A percentile compares a stretch with the other conserved stretches of the same genome.
phyloP scores from a whole-genome alignment of 2,329 filamentous ascomycete genomes.

The Pseudocercospora macadamiae region DNA sequence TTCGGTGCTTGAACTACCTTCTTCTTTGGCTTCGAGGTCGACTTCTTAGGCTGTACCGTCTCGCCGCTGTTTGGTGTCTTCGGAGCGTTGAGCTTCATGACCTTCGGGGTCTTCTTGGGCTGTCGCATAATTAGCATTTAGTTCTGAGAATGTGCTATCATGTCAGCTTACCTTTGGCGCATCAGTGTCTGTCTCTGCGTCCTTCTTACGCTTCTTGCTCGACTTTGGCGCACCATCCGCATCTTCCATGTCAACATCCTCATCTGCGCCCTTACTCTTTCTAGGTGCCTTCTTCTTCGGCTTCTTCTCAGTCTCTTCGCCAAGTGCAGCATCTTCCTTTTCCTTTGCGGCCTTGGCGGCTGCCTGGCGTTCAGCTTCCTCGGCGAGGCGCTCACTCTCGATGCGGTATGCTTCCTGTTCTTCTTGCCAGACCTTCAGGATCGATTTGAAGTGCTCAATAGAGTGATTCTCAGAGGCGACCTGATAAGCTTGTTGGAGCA shows the following conservation, averaged over 20 bases:
- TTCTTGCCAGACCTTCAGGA: slow-evolving; percentile 65
- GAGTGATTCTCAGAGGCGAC: slow-evolving; percentile 78
- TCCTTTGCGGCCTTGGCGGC: slow-evolving; percentile 49
- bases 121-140: slow-evolving; percentile 37
- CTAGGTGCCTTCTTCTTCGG: slow-evolving; percentile 40
- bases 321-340: slow-evolving; percentile 34
- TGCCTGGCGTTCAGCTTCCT: slow-evolving; percentile 42
- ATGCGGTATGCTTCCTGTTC: slow-evolving; percentile 46
- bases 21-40: slow-evolving; percentile 62
- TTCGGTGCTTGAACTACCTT: slow-evolving; percentile 55
- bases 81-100: slow-evolving; percentile 50
- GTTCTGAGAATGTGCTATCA: neutral
- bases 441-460: slow-evolving; percentile 79
- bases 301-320: slow-evolving; percentile 57
- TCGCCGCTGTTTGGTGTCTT: slow-evolving; percentile 44
- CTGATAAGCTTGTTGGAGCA: slow-evolving; percentile 75
- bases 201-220: slow-evolving; percentile 81
- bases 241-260: slow-evolving; percentile 61
- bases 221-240: slow-evolving; percentile 63
- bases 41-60: slow-evolving; percentile 38
- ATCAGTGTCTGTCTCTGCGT: slow-evolving; percentile 67
- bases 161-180: slow-evolving; percentile 61
- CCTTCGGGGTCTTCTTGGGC: slow-evolving; percentile 56
- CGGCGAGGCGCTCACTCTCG: slow-evolving; percentile 44
- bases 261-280: slow-evolving; percentile 39